Percentiles rank a stretch among this genome's conserved stretches.
Conservation (phyloP, 305 asterid genomes). For the Galium porrigens region DNA sequence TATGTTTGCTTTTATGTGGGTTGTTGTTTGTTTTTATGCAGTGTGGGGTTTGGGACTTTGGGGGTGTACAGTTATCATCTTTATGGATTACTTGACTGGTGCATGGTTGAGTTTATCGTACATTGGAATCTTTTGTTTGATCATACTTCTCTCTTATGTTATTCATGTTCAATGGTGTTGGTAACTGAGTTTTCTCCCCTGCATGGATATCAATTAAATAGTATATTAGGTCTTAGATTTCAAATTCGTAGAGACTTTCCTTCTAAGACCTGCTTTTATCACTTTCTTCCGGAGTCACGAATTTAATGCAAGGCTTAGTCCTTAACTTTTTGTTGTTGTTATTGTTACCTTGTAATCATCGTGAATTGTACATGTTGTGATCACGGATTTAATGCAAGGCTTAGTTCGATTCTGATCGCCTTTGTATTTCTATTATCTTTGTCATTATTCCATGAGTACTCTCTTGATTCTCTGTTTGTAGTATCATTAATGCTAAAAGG, state of each 20-base stretch:
- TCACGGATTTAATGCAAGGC: no score
- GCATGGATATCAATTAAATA: not conserved
- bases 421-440: not conserved
- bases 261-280: not conserved
- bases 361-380: not conserved
- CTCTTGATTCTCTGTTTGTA: not conserved
- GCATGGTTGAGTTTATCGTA: constrained; percentile 19
- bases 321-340: not conserved
- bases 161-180: constrained; percentile 2
- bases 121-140: constrained; percentile 10
- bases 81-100: constrained; percentile 16
- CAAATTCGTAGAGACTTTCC: not conserved
- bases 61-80: constrained; percentile 8
- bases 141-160: not conserved
- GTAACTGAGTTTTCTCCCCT: not conserved
- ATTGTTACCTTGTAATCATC: not conserved
- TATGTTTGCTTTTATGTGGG: constrained; percentile 21
- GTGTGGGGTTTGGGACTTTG: constrained; percentile 15
- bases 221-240: not conserved
- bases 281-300: not conserved
- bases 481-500: not conserved
- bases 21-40: constrained; percentile 23
- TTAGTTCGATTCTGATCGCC: not conserved
- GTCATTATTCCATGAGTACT: not conserved
- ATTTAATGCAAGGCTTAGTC: not conserved